phyloP scores from a whole-genome alignment of 306 rosid species.

The Crotalaria pallida region DNA sequence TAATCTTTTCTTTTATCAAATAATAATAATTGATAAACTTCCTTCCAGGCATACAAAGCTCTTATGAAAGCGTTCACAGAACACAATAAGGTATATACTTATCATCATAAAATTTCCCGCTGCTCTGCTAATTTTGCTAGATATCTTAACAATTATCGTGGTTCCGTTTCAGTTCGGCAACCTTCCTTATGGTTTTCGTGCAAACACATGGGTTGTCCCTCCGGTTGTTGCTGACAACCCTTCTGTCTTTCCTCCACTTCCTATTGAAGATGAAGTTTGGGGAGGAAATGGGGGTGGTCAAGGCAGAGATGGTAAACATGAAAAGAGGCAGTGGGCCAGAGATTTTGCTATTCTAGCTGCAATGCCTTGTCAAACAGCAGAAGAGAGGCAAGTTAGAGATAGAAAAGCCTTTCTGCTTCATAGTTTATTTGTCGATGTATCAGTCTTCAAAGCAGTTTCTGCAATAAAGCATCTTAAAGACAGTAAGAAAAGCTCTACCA shows the following conservation, averaged over 20 bases:
- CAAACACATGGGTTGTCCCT: constrained; percentile 98
- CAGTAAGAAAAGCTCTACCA: constrained; percentile 31
- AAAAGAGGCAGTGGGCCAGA: constrained; percentile 76
- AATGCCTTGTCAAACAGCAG: constrained; percentile 88
- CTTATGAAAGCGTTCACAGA: constrained; percentile 89
- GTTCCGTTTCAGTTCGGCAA: constrained; percentile 82
- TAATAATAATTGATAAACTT: background rate
- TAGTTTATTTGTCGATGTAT: constrained; percentile 83
- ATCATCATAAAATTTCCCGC: background rate
- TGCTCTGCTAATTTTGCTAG: background rate
- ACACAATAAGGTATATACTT: constrained; percentile 71
- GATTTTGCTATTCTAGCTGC: constrained; percentile 80
- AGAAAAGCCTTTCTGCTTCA: constrained; percentile 93
- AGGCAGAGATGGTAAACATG: constrained; percentile 71
- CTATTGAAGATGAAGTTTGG: constrained; percentile 85
- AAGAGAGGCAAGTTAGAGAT: constrained; percentile 92
- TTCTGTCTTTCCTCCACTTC: constrained; percentile 64
- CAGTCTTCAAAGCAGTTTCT: constrained; percentile 78
- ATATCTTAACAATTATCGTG: constrained; percentile 10
- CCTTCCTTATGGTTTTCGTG: constrained; percentile 94
- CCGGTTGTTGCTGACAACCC: constrained; percentile 82
- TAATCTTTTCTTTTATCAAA: background rate
- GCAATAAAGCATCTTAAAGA: constrained; percentile 51
- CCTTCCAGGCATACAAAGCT: constrained; percentile 76
- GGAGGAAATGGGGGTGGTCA: constrained; percentile 97